Evolutionary conservation across 2,329 filamentous ascomycete genomes (phyloP), one percentile per base, ranked within the genome.

Genomic region (Aspergillus caelatus): DNA sequence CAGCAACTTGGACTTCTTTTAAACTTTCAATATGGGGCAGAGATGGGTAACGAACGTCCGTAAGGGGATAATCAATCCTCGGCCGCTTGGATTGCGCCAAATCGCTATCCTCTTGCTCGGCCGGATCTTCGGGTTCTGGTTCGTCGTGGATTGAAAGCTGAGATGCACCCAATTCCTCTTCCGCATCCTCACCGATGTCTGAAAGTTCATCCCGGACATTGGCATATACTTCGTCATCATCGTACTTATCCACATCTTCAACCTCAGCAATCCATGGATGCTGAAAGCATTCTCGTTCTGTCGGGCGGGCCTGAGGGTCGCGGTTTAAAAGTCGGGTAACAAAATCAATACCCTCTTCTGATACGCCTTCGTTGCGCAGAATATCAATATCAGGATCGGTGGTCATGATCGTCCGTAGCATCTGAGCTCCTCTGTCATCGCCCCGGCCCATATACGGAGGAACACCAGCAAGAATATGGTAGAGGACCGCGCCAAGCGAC

Each of bases 401-500:
- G 6, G 88, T 92, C 91, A 97, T 97, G 74, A 98, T 95, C 67
- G 88, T 91, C 48, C 76, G 76, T 54, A 97, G 86, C 78, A 98
- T 89, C 70, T 92, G 90, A 4, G 89, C 88, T 65, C 94, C 91
- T 67, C 88, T 89, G 57, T 90, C 88, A 69, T 93, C 92, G 32
- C 86, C 88, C 66, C 89, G 88, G 19, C 91, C 93, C 32, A 90
- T 90, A 75, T 92, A 98, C 0, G 95, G 94, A 32, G 94, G 91
- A 34, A 85, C 84, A 12, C 87, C 88, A 6, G 90, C 93, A n/a
- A 99, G 82, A 8, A 92, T 84, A 72, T 91, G 95, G 80, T 93
- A 99, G 7, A 98, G 80, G 1, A 99, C 95, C 16, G 94, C 95
- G 19, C 92, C 95, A 54, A 97, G 87, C 0, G 95, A 98, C 94